These are phyloP conservation scores for Dactylis glomerata DNA, from an alignment of 176 grass and related monocot species.

Conservation along the genomic window DNA sequence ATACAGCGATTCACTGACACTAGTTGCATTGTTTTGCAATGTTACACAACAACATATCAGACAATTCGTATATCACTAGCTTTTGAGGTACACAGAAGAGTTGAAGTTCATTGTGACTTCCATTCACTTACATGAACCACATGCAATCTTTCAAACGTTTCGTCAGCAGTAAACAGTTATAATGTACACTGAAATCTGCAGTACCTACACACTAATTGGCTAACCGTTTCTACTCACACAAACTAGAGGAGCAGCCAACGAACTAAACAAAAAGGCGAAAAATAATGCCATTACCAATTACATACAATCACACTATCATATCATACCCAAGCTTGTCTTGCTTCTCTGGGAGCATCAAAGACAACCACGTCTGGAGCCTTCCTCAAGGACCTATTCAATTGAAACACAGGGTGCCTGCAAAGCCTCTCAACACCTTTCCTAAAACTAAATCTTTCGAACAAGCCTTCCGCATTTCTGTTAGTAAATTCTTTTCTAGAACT, in stretches of 20 bases:
- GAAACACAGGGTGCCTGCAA: conserved; percentile 86
- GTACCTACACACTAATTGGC: conserved; percentile 28
- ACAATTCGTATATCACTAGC: neutral
- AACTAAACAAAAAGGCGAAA: conserved; percentile 11
- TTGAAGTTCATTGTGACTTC: neutral
- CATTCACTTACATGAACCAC: conserved; percentile 29
- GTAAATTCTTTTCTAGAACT: conserved; percentile 44
- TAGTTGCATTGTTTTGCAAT: neutral
- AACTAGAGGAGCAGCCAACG: conserved; percentile 18
- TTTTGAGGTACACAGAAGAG: neutral
- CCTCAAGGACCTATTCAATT: conserved; percentile 78
- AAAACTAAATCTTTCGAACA: conserved; percentile 73
- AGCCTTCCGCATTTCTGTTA: conserved; percentile 40
- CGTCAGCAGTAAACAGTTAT: conserved; percentile 46
- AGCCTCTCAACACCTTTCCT: conserved; percentile 90
- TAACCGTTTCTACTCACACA: conserved; percentile 42
- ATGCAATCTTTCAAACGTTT: conserved; percentile 30
- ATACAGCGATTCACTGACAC: neutral
- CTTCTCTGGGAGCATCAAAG: conserved; percentile 59
- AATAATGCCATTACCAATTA: conserved; percentile 34
- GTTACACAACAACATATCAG: neutral
- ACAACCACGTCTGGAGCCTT: conserved; percentile 54
- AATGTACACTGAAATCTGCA: conserved; percentile 49
- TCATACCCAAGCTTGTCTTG: conserved; percentile 84
- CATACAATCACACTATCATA: conserved; percentile 28